Base-by-base conservation (phyloP, 2,329 filamentous ascomycete species). In the Exophiala sp. region DNA sequence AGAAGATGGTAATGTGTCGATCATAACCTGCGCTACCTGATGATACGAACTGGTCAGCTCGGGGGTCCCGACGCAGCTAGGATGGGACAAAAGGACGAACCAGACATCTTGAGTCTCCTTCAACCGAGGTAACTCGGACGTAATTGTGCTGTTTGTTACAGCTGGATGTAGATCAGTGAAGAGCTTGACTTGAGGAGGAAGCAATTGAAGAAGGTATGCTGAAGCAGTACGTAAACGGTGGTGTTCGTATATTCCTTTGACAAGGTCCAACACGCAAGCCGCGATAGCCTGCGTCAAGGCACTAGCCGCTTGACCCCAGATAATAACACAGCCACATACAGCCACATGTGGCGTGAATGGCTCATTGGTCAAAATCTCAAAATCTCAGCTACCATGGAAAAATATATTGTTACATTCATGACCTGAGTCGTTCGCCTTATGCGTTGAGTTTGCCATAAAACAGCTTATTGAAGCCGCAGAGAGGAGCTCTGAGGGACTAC, bases 1-100 rank as follows among this genome's bases (percentile, higher is more conserved):
- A 96, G 80, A 99, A 99, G 81, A 99, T 97, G 72, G 94, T 99
- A 69, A 99, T 99, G 77, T 99, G 94, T 80, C 94, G 85, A 77
- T 99, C 94, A 78, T 95, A 97, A 70, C 90, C 91, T 75, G 89
- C 87, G 76, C 85, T 88, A 75, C 86, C 87, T 90, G 67, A 62
- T 35, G 51, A 34, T 21, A 60, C 60, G 60, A 52, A 65, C 57
- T 61, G 54, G 59, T 64, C 59, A 64, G 62, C 58, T 62, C 55
- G 61, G 59, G 49, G 54, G 45, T 45, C 42, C 61, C 59, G 61
- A 61, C 40, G 48, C 52, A 56, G 53, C 48, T 60, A 46, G 24
- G 50, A 40, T 36, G 29, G 35, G 24, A 29, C 55, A 53, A 52
- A 58, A 57, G 50, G 43, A 64, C 71, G 61, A 65, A 76, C 73